Evolutionary conservation across 2,329 filamentous ascomycete species (phyloP).

Genomic region (Aaosphaeria arxii): DNA sequence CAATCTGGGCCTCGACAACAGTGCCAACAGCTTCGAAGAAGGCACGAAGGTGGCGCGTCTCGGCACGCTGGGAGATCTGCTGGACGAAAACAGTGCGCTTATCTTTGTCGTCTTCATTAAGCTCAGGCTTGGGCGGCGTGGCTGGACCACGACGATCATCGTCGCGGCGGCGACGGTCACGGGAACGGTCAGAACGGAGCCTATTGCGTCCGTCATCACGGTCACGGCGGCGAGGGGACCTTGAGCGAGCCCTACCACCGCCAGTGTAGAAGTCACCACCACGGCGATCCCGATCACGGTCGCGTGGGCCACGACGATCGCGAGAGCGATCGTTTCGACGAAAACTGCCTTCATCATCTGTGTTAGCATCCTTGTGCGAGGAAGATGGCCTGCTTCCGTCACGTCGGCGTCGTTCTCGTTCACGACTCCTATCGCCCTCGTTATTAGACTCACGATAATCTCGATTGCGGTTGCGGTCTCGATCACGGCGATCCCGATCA

Average conservation of each 20-base stretch:
- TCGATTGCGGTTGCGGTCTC: conserved; percentile 31
- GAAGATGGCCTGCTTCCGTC: conserved; percentile 27
- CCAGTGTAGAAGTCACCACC: conserved; percentile 38
- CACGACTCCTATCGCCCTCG: conserved; percentile 3
- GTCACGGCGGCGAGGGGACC: conserved; percentile 16
- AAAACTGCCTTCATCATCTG: conserved; percentile 35
- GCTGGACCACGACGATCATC: not conserved
- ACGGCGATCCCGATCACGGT: conserved; percentile 53
- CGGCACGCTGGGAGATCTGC: conserved; percentile 89
- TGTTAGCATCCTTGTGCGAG: conserved; percentile 33
- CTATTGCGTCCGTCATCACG: not conserved
- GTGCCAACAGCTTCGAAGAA: conserved; percentile 64
- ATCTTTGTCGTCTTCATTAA: conserved; percentile 94
- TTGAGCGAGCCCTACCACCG: conserved; percentile 9
- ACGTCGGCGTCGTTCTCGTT: conserved; percentile 19
- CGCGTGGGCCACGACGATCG: conserved; percentile 44
- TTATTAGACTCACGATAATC: conserved; percentile 5
- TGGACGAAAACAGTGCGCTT: conserved; percentile 97
- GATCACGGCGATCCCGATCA: conserved; percentile 22
- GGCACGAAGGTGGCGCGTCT: conserved; percentile 85
- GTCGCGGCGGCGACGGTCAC: conserved; percentile 34
- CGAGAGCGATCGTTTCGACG: conserved; percentile 13
- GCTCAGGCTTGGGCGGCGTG: conserved; percentile 60
- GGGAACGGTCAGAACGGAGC: conserved; percentile 41
- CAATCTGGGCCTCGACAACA: conserved; percentile 74